Evolutionary conservation across 2,329 filamentous ascomycete species (phyloP).

Genomic region (Dothidotthia symphoricarpi): DNA sequence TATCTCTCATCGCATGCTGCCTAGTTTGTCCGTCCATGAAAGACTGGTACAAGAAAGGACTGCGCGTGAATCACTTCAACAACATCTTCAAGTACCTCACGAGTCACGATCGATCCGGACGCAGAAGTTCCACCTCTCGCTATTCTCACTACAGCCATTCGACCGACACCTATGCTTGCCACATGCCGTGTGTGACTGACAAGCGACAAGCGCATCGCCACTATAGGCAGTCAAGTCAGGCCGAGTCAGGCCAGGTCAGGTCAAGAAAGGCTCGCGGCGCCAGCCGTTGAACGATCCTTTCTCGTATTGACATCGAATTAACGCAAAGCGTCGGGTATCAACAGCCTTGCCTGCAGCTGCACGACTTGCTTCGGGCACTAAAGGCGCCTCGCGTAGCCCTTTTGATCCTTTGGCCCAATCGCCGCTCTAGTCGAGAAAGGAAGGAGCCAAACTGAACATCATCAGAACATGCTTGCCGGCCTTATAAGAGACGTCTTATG

Average conservation of each 20-base stretch:
- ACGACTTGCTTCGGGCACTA: slow-evolving; percentile 29
- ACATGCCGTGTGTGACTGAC: slow-evolving; percentile 4
- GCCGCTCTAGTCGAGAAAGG: slow-evolving; percentile 3
- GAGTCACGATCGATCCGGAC: slow-evolving; percentile 1
- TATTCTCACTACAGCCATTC: no score
- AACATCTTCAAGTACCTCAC: no score
- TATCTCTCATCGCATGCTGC: neutral
- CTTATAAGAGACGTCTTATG: no score
- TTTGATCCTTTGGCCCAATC: slow-evolving; percentile 25
- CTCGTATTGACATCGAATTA: slow-evolving; percentile 16
- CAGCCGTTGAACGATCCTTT: slow-evolving; percentile 22
- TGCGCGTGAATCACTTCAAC: neutral
- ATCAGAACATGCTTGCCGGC: neutral
- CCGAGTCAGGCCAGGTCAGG: slow-evolving; percentile 3
- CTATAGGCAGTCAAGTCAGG: neutral
- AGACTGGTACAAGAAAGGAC: neutral
- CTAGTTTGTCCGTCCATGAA: no score
- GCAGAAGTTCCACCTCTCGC: slow-evolving; percentile 23
- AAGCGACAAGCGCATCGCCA: slow-evolving; percentile 2
- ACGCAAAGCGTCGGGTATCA: slow-evolving; percentile 21
- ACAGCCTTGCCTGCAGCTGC: slow-evolving; percentile 12
- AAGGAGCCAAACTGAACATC: neutral
- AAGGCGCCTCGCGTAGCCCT: slow-evolving; percentile 25
- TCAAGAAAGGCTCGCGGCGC: slow-evolving; percentile 20
- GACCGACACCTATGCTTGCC: slow-evolving; percentile 6